Percentiles rank a stretch among this genome's conserved stretches.
Evolutionary conservation across 495 filamentous ascomycete genomes (phyloP).

Genomic region (Emericellopsis terricola): DNA sequence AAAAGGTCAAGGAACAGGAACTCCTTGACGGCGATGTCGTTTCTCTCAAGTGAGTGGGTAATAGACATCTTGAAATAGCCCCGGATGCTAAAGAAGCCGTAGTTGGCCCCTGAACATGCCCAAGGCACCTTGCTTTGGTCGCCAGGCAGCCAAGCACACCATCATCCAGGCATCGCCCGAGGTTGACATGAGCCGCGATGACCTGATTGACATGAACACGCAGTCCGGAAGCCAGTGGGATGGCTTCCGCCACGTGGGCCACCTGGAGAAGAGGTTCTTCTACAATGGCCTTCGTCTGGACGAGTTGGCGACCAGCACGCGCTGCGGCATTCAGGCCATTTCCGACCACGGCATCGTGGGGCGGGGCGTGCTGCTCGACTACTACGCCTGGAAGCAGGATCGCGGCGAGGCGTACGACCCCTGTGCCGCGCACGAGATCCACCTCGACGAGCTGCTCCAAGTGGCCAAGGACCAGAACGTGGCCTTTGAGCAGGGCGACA

Average conservation of each 20-base stretch:
- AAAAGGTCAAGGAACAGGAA: slow-evolving; percentile 24
- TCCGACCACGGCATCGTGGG: too few relatives aligned
- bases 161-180: slow-evolving; percentile 24
- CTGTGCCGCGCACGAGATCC: slow-evolving; percentile 35
- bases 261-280: slow-evolving; percentile 21
- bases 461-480: slow-evolving; percentile 38
- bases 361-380: slow-evolving; percentile 32
- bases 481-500: slow-evolving; percentile 40
- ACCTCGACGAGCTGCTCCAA: slow-evolving; percentile 28
- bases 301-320: slow-evolving; percentile 14
- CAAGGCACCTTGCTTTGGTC: slow-evolving; percentile 19
- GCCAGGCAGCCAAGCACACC: slow-evolving; percentile 22
- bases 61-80: too few relatives aligned
- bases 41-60: slow-evolving; percentile 29
- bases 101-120: slow-evolving; percentile 39
- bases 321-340: too few relatives aligned
- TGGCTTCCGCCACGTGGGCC: slow-evolving; percentile 42
- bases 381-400: slow-evolving; percentile 10
- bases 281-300: slow-evolving; percentile 28
- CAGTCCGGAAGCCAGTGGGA: slow-evolving; percentile 60
- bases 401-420: slow-evolving; percentile 33
- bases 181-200: slow-evolving; percentile 43
- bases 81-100: too few relatives aligned
- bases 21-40: slow-evolving; percentile 24
- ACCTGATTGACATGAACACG: slow-evolving; percentile 47